These are phyloP conservation scores for Posidonia oceanica DNA, from an alignment of 116 monocot species.

Conservation along the genomic window DNA sequence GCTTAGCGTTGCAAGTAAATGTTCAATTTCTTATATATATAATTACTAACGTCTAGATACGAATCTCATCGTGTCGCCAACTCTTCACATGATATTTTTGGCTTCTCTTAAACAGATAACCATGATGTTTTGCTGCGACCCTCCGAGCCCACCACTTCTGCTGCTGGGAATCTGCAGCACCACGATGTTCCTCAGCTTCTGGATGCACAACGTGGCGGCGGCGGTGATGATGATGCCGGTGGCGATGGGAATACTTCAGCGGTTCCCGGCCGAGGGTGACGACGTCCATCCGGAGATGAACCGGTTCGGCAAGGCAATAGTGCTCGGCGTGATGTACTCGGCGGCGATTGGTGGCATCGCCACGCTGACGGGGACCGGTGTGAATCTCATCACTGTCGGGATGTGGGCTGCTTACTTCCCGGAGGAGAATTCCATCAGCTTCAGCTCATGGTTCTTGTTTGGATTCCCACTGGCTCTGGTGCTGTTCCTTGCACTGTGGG, in stretches of 20 bases:
- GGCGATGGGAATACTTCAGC: constrained; percentile 81
- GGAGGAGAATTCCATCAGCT: constrained; percentile 48
- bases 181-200: constrained; percentile 82
- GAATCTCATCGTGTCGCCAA: too few relatives aligned
- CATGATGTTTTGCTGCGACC: constrained; percentile 57
- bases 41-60: too few relatives aligned
- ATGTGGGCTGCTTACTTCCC: constrained; percentile 84
- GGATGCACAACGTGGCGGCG: constrained; percentile 91
- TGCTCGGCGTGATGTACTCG: constrained; percentile 84
- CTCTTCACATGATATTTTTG: background rate
- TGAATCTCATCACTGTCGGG: constrained; percentile 67
- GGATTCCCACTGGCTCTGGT: constrained; percentile 69
- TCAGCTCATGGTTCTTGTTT: constrained; percentile 78
- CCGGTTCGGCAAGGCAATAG: constrained; percentile 58
- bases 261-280: constrained; percentile 23
- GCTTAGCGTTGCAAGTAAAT: constrained; percentile 61
- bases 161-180: constrained; percentile 75
- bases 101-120: constrained; percentile 42
- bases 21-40: too few relatives aligned
- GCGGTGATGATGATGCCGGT: constrained; percentile 94
- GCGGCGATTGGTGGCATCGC: constrained; percentile 71
- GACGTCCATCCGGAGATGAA: constrained; percentile 22
- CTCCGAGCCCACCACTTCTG: constrained; percentile 44
- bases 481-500: constrained; percentile 67
- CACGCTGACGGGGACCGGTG: constrained; percentile 84